A percentile compares a stretch with the other conserved stretches of the same genome.
Evolutionary conservation across 2,329 filamentous ascomycete genomes (phyloP).

Genomic region (Cytospora schulzeri): DNA sequence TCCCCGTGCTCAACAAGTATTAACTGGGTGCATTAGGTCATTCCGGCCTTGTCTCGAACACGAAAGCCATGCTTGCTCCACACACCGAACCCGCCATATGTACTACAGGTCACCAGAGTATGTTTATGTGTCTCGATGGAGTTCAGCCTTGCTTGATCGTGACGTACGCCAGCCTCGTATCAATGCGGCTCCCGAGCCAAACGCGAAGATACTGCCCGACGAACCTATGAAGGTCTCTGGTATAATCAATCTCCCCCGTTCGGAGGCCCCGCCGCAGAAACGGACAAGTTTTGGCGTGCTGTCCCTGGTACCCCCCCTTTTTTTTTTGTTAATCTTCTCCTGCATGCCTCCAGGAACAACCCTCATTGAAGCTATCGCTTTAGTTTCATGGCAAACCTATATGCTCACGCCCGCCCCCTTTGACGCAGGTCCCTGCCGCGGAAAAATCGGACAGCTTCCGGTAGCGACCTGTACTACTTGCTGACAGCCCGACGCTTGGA

Average conservation of each 20-base stretch:
- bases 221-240: background rate
- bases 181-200: background rate
- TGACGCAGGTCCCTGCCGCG: constrained; percentile 11
- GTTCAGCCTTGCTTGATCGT: background rate
- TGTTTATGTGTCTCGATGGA: background rate
- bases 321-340: too few relatives aligned
- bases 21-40: background rate
- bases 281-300: constrained; percentile 3
- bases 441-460: constrained; percentile 11
- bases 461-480: constrained; percentile 10
- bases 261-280: background rate
- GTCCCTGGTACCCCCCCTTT: constrained; percentile 1
- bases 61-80: background rate
- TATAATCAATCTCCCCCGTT: background rate
- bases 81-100: background rate
- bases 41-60: background rate
- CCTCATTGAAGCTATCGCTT: constrained; percentile 3
- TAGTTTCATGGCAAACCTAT: background rate
- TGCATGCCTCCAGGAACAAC: constrained; percentile 16
- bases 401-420: constrained; percentile 11
- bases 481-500: constrained; percentile 11
- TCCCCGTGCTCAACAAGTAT: background rate
- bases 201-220: background rate
- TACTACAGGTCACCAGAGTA: too few relatives aligned
- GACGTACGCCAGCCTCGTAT: background rate